These are phyloP conservation scores for Furcasterigmium sp. DNA, from an alignment of 2,329 filamentous ascomycete species.

Conservation along the genomic window DNA sequence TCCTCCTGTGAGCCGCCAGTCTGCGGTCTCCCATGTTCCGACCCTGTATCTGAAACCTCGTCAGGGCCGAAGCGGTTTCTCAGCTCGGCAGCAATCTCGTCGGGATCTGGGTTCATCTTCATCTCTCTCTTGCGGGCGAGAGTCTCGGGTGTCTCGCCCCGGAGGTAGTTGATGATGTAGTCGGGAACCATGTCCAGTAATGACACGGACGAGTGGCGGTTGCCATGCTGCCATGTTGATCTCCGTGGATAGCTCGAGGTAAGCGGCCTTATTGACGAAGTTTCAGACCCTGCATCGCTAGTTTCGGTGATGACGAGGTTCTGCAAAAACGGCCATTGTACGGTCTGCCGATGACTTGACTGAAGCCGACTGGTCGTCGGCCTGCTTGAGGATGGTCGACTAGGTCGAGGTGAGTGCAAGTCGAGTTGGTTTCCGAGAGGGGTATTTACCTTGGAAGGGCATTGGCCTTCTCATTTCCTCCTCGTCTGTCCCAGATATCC, in stretches of 20 bases:
- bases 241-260: slow-evolving; percentile 6
- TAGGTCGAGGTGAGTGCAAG: not conserved
- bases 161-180: slow-evolving; percentile 50
- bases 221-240: slow-evolving; percentile 12
- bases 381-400: slow-evolving; percentile 3
- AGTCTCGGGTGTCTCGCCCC: slow-evolving; percentile 49
- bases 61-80: not conserved
- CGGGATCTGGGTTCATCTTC: slow-evolving; percentile 19
- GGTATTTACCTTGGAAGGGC: not conserved
- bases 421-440: no score
- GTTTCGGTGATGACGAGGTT: slow-evolving; percentile 5
- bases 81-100: slow-evolving; percentile 18
- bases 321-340: slow-evolving; percentile 13
- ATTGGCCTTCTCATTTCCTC: not conserved
- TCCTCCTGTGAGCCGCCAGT: slow-evolving; percentile 8
- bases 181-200: slow-evolving; percentile 39
- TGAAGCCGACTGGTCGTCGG: slow-evolving; percentile 1
- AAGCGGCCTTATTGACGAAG: slow-evolving; percentile 8
- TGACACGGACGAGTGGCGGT: slow-evolving; percentile 10
- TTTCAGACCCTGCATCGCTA: slow-evolving; percentile 8
- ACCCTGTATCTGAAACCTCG: slow-evolving; percentile 8
- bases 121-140: slow-evolving; percentile 39
- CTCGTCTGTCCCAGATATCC: not conserved
- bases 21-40: slow-evolving; percentile 2
- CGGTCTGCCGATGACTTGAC: slow-evolving; percentile 12